A percentile compares a stretch with the other conserved stretches of the same genome.
Evolutionary conservation across 257 asterid genomes (phyloP).

Genomic region (Fraxinus pennsylvanica): DNA sequence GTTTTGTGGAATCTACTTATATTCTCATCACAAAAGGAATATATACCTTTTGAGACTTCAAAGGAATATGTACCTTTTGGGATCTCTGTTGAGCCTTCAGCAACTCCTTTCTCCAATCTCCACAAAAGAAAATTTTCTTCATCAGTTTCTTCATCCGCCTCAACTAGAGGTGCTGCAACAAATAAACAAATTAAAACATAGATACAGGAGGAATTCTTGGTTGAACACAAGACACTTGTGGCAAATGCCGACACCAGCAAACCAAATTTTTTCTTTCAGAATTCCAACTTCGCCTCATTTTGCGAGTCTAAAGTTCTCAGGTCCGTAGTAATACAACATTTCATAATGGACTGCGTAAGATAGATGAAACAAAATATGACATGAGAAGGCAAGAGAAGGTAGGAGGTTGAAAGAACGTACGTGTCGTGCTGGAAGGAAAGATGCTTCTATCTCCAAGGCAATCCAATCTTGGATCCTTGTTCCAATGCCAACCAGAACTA

Average conservation of each 20-base stretch:
- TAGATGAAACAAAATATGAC: background rate
- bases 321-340: background rate
- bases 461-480: constrained; percentile 78
- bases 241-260: background rate
- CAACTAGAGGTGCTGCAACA: constrained; percentile 84
- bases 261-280: background rate
- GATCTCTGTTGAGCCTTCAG: constrained; percentile 89
- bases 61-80: constrained; percentile 58
- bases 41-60: too few species aligned
- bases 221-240: background rate
- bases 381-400: too few species aligned
- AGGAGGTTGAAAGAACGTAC: constrained; percentile 26
- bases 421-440: constrained; percentile 64
- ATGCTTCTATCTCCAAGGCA: constrained; percentile 90
- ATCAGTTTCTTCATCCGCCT: constrained; percentile 69
- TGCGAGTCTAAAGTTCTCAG: background rate
- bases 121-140: constrained; percentile 77
- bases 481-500: constrained; percentile 74
- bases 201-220: background rate
- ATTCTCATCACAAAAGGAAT: background rate
- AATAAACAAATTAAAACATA: background rate
- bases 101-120: constrained; percentile 93
- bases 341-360: background rate
- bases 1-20: background rate
- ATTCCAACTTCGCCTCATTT: background rate